Conservation (phyloP, 2,329 filamentous ascomycete genomes). For the Colletotrichum cuscutae region DNA sequence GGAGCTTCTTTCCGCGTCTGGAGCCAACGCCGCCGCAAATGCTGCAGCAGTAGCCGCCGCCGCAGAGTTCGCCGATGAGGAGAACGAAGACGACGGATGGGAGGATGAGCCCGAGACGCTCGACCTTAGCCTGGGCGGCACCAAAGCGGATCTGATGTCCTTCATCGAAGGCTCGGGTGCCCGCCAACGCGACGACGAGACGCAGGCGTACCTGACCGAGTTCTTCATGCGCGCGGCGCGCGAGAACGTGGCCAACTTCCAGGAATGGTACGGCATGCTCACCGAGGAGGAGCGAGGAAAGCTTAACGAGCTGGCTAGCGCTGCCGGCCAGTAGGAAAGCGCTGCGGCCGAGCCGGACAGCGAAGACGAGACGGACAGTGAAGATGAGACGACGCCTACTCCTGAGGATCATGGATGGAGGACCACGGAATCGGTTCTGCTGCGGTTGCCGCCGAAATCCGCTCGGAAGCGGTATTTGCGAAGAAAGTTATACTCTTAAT, state of each 20-base stretch:
- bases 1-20: conserved; percentile 85
- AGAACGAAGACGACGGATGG: conserved; percentile 85
- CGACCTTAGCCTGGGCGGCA: conserved; percentile 77
- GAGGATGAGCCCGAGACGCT: conserved; percentile 84
- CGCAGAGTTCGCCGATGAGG: conserved; percentile 64
- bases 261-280: conserved; percentile 66
- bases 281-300: conserved; percentile 67
- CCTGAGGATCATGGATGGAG: not conserved
- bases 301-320: conserved; percentile 61
- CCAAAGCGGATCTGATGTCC: conserved; percentile 83
- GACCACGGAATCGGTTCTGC: conserved; percentile 18
- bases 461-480: conserved; percentile 30
- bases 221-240: conserved; percentile 76
- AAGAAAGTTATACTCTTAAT: conserved; percentile 28
- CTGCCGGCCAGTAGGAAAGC: conserved; percentile 41
- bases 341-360: conserved; percentile 8
- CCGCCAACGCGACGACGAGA: conserved; percentile 88
- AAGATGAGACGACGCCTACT: not conserved
- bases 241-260: conserved; percentile 67
- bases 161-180: conserved; percentile 69
- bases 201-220: conserved; percentile 82
- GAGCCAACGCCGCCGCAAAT: conserved; percentile 68
- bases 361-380: not conserved
- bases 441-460: conserved; percentile 22
- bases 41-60: conserved; percentile 68